Evolutionary conservation across 192 early-diverging fungal species (phyloP).

Genomic region (Pecoramyces ruminantium): DNA sequence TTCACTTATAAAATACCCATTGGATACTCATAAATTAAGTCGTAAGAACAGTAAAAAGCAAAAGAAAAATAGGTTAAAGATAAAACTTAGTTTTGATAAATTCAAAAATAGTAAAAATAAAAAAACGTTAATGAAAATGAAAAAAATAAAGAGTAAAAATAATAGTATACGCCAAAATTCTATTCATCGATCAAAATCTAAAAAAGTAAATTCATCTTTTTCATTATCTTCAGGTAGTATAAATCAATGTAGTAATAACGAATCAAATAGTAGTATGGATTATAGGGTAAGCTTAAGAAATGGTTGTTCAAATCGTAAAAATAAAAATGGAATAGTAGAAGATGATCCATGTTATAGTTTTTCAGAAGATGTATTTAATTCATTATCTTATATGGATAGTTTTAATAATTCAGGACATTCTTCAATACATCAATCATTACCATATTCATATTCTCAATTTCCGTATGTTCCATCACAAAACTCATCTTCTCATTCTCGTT

Average conservation of each 20-base stretch:
- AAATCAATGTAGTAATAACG: background rate
- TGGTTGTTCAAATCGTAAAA: background rate
- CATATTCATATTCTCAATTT: background rate
- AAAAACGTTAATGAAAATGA: background rate
- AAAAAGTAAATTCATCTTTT: background rate
- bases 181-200: background rate
- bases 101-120: background rate
- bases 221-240: background rate
- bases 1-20: too few relatives aligned
- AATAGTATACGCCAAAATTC: background rate
- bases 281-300: background rate
- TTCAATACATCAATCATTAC: background rate
- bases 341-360: background rate
- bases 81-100: background rate
- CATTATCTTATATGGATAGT: background rate
- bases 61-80: background rate
- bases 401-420: background rate
- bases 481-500: background rate
- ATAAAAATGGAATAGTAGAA: background rate
- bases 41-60: background rate
- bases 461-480: background rate
- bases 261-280: background rate
- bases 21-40: background rate
- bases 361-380: background rate
- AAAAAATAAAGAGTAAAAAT: background rate